These are phyloP conservation scores for Plectosphaerella cucumerina DNA, from an alignment of 2,329 filamentous ascomycete species.

Conservation along the genomic window DNA sequence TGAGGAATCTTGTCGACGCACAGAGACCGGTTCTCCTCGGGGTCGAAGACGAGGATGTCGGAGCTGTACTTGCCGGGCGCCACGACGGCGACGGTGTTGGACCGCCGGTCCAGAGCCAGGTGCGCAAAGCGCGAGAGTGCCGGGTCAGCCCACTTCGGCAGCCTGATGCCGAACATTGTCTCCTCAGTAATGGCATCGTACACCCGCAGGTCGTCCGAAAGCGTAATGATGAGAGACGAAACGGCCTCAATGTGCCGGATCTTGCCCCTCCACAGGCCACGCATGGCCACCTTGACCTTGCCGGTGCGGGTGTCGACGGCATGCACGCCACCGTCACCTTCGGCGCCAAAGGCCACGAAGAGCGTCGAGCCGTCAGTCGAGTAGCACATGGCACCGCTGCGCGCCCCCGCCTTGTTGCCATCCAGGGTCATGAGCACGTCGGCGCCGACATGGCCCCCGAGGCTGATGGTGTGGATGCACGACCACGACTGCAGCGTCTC, in stretches of 20 bases:
- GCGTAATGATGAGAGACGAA: slow-evolving; percentile 67
- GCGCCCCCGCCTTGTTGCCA: slow-evolving; percentile 23
- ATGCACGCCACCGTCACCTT: slow-evolving; percentile 60
- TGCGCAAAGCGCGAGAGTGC: slow-evolving; percentile 40
- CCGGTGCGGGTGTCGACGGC: slow-evolving; percentile 72
- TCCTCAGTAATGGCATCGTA: slow-evolving; percentile 82
- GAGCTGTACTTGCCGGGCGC: slow-evolving; percentile 43
- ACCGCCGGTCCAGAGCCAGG: slow-evolving; percentile 65
- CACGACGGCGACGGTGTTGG: slow-evolving; percentile 63
- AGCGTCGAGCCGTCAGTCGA: slow-evolving; percentile 82
- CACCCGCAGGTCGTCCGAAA: slow-evolving; percentile 70
- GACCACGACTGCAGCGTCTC: slow-evolving; percentile 70
- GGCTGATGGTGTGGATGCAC: slow-evolving; percentile 40
- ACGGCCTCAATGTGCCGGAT: slow-evolving; percentile 68
- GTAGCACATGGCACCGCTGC: slow-evolving; percentile 67
- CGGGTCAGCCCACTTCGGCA: slow-evolving; percentile 35
- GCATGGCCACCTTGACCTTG: slow-evolving; percentile 60
- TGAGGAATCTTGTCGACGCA: slow-evolving; percentile 52
- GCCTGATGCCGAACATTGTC: slow-evolving; percentile 60
- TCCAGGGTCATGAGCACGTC: slow-evolving; percentile 25
- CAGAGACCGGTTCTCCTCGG: slow-evolving; percentile 54
- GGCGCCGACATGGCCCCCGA: slow-evolving; percentile 24
- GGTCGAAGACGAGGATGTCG: slow-evolving; percentile 63
- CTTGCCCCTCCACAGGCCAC: slow-evolving; percentile 61
- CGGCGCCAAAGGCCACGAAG: slow-evolving; percentile 59